phyloP scores from a whole-genome alignment of 192 early-diverging fungal species.

The Endogone sp. region DNA sequence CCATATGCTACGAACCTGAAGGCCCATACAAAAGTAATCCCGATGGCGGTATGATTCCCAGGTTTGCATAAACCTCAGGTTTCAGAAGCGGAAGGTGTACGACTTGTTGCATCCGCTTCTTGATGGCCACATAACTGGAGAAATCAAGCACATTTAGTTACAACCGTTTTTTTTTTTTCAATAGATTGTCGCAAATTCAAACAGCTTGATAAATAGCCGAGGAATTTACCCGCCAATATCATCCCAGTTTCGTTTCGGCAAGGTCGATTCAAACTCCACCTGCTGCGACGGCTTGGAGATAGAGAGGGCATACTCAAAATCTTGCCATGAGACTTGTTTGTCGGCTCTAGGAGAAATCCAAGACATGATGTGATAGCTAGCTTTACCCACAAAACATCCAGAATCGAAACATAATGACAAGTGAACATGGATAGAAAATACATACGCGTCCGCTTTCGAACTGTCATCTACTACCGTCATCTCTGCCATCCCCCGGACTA shows the following conservation, averaged over 20 bases:
- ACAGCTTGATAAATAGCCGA: too few species aligned
- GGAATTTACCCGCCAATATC: slow-evolving; percentile 66
- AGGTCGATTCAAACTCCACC: slow-evolving; percentile 51
- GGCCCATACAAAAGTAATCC: slow-evolving; percentile 93
- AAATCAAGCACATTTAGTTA: not conserved
- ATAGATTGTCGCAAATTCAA: not conserved
- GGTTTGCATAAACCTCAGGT: slow-evolving; percentile 43
- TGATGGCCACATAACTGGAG: slow-evolving; percentile 55
- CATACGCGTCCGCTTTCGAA: not conserved
- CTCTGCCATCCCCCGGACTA: too few species aligned
- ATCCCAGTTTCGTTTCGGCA: slow-evolving; percentile 51
- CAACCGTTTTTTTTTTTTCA: slow-evolving; percentile 12
- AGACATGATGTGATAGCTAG: not conserved
- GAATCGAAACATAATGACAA: not conserved
- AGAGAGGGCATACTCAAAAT: slow-evolving; percentile 52
- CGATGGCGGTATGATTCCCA: slow-evolving; percentile 72
- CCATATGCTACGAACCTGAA: slow-evolving; percentile 49
- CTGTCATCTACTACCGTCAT: slow-evolving; percentile 1
- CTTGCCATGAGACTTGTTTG: slow-evolving; percentile 17
- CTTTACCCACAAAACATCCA: not conserved
- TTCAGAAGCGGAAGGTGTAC: slow-evolving; percentile 54
- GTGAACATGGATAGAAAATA: too few species aligned
- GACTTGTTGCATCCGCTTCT: slow-evolving; percentile 51
- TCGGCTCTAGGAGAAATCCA: not conserved
- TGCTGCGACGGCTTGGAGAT: slow-evolving; percentile 62